A percentile compares a stretch with the other conserved stretches of the same genome.
Evolutionary conservation across 768 basidiomycete species (phyloP).

Genomic region (Exidia glandulosa): DNA sequence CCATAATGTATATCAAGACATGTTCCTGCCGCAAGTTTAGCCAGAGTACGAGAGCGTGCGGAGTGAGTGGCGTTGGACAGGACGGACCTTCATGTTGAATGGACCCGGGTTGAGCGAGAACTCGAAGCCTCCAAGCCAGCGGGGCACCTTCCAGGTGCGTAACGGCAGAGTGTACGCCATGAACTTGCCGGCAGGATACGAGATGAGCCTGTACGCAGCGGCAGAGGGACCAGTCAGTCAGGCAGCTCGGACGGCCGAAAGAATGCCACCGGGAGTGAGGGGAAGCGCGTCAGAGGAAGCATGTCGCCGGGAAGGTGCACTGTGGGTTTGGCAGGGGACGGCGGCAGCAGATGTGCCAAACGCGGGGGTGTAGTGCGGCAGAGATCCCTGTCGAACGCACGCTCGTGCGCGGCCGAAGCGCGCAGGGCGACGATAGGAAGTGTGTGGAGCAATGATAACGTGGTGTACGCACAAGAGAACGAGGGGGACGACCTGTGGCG

Average conservation of each 20-base stretch:
- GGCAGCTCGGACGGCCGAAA: too few species aligned
- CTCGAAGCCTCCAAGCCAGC: slow-evolving; percentile 18
- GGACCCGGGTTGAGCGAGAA: slow-evolving; percentile 33
- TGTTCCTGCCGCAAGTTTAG: slow-evolving; percentile 25
- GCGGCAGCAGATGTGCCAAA: background rate
- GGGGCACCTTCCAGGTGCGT: slow-evolving; percentile 16
- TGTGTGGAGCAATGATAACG: background rate
- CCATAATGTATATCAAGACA: slow-evolving; percentile 28
- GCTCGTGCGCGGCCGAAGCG: background rate
- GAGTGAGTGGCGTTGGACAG: background rate
- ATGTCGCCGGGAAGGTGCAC: background rate
- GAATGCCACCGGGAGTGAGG: too few species aligned
- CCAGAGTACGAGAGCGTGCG: background rate
- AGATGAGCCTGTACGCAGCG: slow-evolving; percentile 20
- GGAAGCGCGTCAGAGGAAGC: background rate
- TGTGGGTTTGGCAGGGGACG: background rate
- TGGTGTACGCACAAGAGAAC: slow-evolving; percentile 27
- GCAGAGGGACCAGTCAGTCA: too few species aligned
- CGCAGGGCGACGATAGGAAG: background rate
- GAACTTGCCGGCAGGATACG: slow-evolving; percentile 32
- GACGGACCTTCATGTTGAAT: slow-evolving; percentile 27
- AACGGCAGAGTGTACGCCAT: slow-evolving; percentile 28
- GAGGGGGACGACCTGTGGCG: slow-evolving; percentile 27
- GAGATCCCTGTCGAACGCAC: background rate
- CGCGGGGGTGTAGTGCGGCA: background rate